Conservation (phyloP, 2,329 filamentous ascomycete genomes). For the Alternaria triticimaculans region DNA sequence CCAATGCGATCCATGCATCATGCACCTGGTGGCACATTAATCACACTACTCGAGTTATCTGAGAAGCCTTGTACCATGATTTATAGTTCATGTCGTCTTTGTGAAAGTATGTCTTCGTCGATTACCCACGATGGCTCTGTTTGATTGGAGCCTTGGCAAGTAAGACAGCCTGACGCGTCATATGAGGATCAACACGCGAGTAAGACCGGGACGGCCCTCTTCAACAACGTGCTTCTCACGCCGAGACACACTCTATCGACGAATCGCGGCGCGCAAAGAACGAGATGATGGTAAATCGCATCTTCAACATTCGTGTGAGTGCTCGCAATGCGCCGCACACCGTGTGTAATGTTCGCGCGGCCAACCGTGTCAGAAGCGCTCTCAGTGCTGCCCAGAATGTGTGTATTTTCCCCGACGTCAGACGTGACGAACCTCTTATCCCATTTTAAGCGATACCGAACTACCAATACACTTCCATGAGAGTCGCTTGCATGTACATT, state of each 20-base stretch:
- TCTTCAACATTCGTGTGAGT: not conserved
- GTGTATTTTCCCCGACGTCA: not conserved
- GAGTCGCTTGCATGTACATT: not conserved
- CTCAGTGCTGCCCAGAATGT: not conserved
- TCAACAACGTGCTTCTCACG: not conserved
- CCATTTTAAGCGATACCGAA: not conserved
- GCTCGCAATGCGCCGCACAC: not conserved
- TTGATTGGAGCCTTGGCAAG: not conserved
- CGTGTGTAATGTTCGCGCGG: not conserved
- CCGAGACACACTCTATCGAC: not conserved
- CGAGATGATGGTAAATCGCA: not conserved
- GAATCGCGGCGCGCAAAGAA: not conserved
- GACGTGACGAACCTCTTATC: not conserved
- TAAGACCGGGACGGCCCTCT: not conserved
- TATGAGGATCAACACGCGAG: not conserved
- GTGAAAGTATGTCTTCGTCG: not conserved
- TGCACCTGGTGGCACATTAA: no score
- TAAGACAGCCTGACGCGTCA: not conserved
- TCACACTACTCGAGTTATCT: no score
- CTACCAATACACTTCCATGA: not conserved
- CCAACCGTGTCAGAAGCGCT: not conserved
- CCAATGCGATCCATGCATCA: no score
- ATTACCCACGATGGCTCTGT: not conserved
- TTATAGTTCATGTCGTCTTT: not conserved
- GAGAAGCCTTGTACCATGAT: no score